Evolutionary conservation across 1,284 basidiomycete genomes (phyloP).

Genomic region (Dichomitus squalens): DNA sequence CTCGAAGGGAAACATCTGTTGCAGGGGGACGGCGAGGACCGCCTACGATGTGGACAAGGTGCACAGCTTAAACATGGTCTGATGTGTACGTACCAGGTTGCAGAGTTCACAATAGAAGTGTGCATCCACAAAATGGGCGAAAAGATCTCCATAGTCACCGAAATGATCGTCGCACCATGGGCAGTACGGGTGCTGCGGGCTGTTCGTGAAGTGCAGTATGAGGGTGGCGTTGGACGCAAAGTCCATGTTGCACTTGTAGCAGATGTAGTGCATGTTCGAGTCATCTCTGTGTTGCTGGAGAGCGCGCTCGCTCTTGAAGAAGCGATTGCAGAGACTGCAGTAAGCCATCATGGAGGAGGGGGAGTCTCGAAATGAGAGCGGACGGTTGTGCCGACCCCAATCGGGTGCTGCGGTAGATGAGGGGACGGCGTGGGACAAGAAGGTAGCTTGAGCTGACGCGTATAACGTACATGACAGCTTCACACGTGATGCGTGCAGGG

Average conservation of each 20-base stretch:
- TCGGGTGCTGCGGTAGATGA: not conserved
- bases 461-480: not conserved
- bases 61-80: not conserved
- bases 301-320: conserved; percentile 14
- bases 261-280: conserved; percentile 37
- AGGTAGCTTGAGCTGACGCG: not conserved
- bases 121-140: conserved; percentile 18
- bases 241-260: conserved; percentile 35
- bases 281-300: conserved; percentile 31
- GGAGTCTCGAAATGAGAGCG: not conserved
- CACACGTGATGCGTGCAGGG: not conserved
- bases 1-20: conserved; percentile 16
- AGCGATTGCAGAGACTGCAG: conserved; percentile 17
- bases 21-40: too few species aligned
- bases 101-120: conserved; percentile 23
- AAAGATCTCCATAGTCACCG: conserved; percentile 16
- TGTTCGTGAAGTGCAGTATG: conserved; percentile 28
- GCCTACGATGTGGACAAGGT: too few species aligned
- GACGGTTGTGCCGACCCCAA: not conserved
- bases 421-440: not conserved
- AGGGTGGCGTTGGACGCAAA: conserved; percentile 17
- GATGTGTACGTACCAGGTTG: conserved; percentile 15
- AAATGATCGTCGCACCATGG: conserved; percentile 28
- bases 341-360: conserved; percentile 10
- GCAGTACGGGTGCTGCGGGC: conserved; percentile 31